These are phyloP conservation scores for Kuraishia piskuri DNA, from an alignment of 805 yeast species.

Conservation along the genomic window DNA sequence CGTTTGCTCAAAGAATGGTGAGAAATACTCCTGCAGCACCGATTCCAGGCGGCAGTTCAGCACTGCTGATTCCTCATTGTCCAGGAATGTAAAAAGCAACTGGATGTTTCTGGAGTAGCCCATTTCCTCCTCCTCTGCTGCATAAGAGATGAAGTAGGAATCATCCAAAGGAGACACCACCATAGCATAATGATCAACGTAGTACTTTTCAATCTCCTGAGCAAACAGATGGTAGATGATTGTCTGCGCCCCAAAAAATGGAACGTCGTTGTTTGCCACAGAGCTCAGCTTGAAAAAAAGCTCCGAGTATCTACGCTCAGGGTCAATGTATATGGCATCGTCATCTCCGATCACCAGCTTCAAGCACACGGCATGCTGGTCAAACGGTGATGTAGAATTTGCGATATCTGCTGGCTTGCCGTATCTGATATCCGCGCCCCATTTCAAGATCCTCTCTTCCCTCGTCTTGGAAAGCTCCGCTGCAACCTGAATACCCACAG, in stretches of 20 bases:
- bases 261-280: conserved; percentile 50
- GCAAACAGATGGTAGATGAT: conserved; percentile 35
- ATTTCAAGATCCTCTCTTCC: background rate
- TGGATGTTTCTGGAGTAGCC: background rate
- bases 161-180: background rate
- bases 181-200: conserved; percentile 1
- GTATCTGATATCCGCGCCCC: background rate
- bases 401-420: background rate
- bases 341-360: conserved; percentile 2
- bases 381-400: background rate
- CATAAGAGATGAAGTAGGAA: background rate
- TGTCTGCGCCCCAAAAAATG: conserved; percentile 50
- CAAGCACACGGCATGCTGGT: background rate
- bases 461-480: conserved; percentile 17
- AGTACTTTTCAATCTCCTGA: conserved; percentile 25
- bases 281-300: conserved; percentile 19
- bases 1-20: conserved; percentile 5
- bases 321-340: conserved; percentile 3
- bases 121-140: background rate
- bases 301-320: background rate
- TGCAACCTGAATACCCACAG: conserved; percentile 35
- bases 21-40: conserved; percentile 10
- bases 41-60: conserved; percentile 12
- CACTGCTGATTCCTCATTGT: conserved; percentile 1
- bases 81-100: conserved; percentile 9